phyloP scores from a whole-genome alignment of 2,329 filamentous ascomycete species.

The Orbilia brochopaga region DNA sequence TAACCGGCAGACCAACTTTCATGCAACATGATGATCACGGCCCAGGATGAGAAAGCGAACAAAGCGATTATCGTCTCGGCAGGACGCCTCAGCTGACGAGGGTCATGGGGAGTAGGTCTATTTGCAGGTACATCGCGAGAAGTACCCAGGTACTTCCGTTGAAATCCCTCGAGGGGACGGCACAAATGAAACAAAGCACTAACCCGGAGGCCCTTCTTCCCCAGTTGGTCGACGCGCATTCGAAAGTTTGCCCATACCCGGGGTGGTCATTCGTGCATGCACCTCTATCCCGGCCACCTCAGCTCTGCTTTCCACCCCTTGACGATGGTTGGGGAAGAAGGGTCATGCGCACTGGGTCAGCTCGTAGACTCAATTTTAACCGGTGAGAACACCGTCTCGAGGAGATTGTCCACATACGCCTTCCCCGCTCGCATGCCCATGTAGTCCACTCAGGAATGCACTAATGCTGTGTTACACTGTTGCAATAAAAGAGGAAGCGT shows the following conservation, averaged over 20 bases:
- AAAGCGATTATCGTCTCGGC: not conserved
- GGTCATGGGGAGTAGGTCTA: not conserved
- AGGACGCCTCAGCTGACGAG: not conserved
- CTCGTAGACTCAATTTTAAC: not conserved
- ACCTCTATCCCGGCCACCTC: not conserved
- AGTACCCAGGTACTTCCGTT: not conserved
- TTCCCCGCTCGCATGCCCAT: not conserved
- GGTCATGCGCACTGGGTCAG: not conserved
- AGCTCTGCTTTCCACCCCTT: not conserved
- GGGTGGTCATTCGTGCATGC: not conserved
- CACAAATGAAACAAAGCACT: not conserved
- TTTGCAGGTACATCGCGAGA: not conserved
- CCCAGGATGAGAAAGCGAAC: not conserved
- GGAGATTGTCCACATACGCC: not conserved
- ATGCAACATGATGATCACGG: not conserved
- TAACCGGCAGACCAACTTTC: not conserved
- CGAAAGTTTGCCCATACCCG: not conserved
- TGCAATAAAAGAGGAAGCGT: not conserved
- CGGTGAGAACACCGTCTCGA: not conserved
- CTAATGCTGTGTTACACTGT: conserved; percentile 1
- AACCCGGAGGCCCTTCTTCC: not conserved
- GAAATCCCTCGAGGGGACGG: too few relatives aligned
- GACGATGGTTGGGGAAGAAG: not conserved
- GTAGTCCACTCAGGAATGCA: not conserved
- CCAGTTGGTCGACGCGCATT: not conserved